phyloP scores from a whole-genome alignment of 257 asterid genomes.

The Rehmannia glutinosa region DNA sequence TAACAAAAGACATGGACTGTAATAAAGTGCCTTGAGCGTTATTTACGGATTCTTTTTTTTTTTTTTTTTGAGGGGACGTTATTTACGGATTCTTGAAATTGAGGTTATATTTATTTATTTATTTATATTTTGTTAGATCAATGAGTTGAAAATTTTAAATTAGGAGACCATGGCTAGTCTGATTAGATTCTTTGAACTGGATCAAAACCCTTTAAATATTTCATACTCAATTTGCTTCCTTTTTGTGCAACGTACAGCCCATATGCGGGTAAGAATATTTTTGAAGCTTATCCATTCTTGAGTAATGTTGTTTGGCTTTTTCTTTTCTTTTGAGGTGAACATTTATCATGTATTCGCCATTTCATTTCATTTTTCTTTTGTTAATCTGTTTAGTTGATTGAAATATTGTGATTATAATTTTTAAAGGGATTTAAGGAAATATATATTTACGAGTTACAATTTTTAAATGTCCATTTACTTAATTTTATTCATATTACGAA shows the following conservation, averaged over 20 bases:
- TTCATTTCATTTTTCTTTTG: not conserved
- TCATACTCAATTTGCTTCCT: slow-evolving; percentile 17
- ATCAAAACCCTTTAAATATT: slow-evolving; percentile 1
- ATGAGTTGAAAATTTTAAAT: slow-evolving; percentile 1
- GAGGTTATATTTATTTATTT: slow-evolving; percentile 6
- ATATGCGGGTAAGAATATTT: not conserved
- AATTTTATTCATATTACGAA: no score
- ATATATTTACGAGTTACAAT: no score
- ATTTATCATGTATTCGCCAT: not conserved
- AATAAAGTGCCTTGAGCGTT: slow-evolving; percentile 33
- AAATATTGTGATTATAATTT: no score
- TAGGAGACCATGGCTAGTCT: slow-evolving; percentile 10
- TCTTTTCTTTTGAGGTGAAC: not conserved
- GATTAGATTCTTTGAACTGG: slow-evolving; percentile 41
- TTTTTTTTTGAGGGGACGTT: no score
- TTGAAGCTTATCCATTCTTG: slow-evolving; percentile 19
- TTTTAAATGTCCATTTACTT: no score
- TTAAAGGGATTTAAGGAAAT: not conserved
- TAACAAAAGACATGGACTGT: slow-evolving; percentile 21
- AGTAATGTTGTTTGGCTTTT: not conserved
- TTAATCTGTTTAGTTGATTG: not conserved
- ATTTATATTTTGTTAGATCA: slow-evolving; percentile 2
- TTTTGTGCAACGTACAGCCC: slow-evolving; percentile 26
- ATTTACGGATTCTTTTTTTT: slow-evolving; percentile 34
- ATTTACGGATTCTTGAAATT: slow-evolving; percentile 34